These are phyloP conservation scores for Smittium mucronatum DNA, from an alignment of 371 early-diverging fungal species.

Conservation along the genomic window DNA sequence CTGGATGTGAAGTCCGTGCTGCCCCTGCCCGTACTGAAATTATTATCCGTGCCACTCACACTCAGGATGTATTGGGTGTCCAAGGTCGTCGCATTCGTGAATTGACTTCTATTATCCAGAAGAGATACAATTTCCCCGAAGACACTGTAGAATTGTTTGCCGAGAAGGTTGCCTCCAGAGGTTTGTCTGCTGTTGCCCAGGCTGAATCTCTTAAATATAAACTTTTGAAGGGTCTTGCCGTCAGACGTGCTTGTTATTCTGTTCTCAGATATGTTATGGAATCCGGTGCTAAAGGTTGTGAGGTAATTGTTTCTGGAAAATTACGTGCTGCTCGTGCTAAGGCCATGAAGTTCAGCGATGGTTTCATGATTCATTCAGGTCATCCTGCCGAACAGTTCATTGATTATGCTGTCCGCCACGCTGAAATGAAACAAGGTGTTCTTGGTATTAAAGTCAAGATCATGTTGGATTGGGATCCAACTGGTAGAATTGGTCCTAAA, in stretches of 20 bases:
- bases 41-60: conserved; percentile 97
- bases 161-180: conserved; percentile 96
- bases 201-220: conserved; percentile 97
- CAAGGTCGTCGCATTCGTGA: conserved; percentile 98
- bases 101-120: conserved; percentile 95
- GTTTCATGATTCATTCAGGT: conserved; percentile 99
- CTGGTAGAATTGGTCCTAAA: conserved; percentile 93
- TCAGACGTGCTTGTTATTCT: conserved; percentile 97
- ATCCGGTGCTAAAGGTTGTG: conserved; percentile 99
- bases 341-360: conserved; percentile 99
- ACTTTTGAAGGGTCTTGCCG: conserved; percentile 92
- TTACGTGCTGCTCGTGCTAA: conserved; percentile 99
- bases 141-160: conserved; percentile 96
- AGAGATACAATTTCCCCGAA: conserved; percentile 98
- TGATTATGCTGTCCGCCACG: conserved; percentile 95
- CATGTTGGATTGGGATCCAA: conserved; percentile 96
- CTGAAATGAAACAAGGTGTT: conserved; percentile 97
- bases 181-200: conserved; percentile 98
- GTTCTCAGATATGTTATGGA: conserved; percentile 98
- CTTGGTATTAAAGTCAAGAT: conserved; percentile 99
- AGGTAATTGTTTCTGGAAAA: conserved; percentile 99
- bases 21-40: conserved; percentile 98
- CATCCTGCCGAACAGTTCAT: conserved; percentile 96
- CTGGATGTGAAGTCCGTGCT: conserved; percentile 97
- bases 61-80: conserved; percentile 96